Base-by-base conservation (phyloP, 176 grass and related monocot genomes). In the Eremochloa ophiuroides region DNA sequence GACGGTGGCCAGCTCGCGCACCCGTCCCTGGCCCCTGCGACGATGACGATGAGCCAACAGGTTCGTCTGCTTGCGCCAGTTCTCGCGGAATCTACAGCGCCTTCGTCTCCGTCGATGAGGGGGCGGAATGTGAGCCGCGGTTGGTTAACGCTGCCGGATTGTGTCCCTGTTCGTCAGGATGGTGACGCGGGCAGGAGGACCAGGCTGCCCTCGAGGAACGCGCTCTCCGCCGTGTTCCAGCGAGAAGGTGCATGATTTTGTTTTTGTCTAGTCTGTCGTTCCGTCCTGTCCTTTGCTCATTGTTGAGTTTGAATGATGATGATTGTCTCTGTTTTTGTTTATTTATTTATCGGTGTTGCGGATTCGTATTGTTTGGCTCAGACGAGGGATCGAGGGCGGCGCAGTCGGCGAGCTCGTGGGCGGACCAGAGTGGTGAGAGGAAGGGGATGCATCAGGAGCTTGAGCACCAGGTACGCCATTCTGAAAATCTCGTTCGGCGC, bases 1-100 rank as follows among this genome's bases (percentile, higher is more conserved):
- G 31, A 37, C 22, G 68, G 42, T 16, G 71, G 50, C 66, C 79
- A 80, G n/a, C 51, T 62, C 58, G 83, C 71, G 38, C 79, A 82
- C 48, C 75, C 81, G 22, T 83, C 89, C 81, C 71, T 73, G 56
- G 62, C 15, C 22, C 91, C 83, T 68, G 73, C 56, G 51, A 23
- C 51, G 20, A 10, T 4, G 44, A 17, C 44, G 44, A 47, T 3
- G 22, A 82, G 8, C 38, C 79, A 73, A 78, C 83, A 88, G 95
- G 95, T 94, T 0, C 11, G 69, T 30, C 27, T 12, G 3, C 44
- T 37, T 69, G 2, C 59, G 6, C 20, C 22, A n/a, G 15, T 63
- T 10, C 40, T 5, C 2, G 27, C 22, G 20, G 65, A 67, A 69
- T 10, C 87, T 12, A 0, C 71, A 1, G 6, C 28, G 51, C 51